Evolutionary conservation across 192 early-diverging fungal genomes (phyloP).

Genomic region (Funneliformis mosseae): DNA sequence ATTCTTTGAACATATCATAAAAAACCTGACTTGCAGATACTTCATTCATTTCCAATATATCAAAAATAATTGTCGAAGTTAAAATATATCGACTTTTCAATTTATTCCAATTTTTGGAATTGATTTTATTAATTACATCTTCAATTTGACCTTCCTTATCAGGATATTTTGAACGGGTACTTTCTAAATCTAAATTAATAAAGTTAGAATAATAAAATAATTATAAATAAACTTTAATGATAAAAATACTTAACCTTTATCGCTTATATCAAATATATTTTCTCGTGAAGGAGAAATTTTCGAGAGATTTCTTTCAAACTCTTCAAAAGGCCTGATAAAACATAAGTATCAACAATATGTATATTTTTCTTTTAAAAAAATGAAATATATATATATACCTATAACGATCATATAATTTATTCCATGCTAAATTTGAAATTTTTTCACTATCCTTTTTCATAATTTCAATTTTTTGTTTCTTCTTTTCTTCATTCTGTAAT

Average conservation of each 20-base stretch:
- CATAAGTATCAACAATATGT: no score
- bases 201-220: no score
- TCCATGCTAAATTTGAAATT: neutral
- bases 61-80: neutral
- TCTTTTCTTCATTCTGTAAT: neutral
- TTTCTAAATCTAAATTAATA: neutral
- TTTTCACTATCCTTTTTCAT: neutral
- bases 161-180: neutral
- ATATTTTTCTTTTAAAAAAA: no score
- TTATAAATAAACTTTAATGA: no score
- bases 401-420: neutral
- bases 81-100: neutral
- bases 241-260: no score
- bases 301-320: no score
- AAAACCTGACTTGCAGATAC: neutral
- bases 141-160: neutral
- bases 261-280: no score
- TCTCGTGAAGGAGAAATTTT: no score
- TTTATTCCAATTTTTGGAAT: neutral
- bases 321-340: no score
- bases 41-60: neutral
- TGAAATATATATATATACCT: no score
- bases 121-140: neutral
- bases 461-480: neutral
- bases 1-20: neutral